phyloP scores from a whole-genome alignment of 1,284 basidiomycete genomes.

The Cryptococcus sp. region DNA sequence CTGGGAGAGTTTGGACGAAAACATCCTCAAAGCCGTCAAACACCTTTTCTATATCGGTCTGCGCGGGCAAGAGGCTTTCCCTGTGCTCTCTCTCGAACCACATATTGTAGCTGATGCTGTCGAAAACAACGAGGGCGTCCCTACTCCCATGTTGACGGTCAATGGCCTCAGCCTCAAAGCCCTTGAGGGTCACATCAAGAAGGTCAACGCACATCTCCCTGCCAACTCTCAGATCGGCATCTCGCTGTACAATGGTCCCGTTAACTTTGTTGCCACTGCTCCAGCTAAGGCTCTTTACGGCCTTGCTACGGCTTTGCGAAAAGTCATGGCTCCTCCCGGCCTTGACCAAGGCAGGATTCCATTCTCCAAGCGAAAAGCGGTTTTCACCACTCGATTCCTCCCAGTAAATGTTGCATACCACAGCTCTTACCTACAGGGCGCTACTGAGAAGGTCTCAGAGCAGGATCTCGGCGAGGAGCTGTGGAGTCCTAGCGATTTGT shows the following conservation, averaged over 20 bases:
- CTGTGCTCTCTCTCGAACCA: slow-evolving; percentile 87
- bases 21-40: slow-evolving; percentile 78
- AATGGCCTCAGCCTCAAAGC: slow-evolving; percentile 77
- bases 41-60: slow-evolving; percentile 94
- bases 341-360: slow-evolving; percentile 91
- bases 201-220: slow-evolving; percentile 85
- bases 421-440: slow-evolving; percentile 77
- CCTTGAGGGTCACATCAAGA: slow-evolving; percentile 77
- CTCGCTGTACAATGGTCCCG: slow-evolving; percentile 89
- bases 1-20: slow-evolving; percentile 70
- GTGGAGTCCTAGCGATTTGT: slow-evolving; percentile 74
- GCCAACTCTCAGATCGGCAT: slow-evolving; percentile 76
- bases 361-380: slow-evolving; percentile 91
- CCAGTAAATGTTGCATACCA: slow-evolving; percentile 95
- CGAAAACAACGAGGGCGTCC: slow-evolving; percentile 89
- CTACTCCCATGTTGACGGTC: slow-evolving; percentile 90
- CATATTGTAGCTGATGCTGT: slow-evolving; percentile 81
- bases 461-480: slow-evolving; percentile 78
- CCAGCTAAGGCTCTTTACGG: slow-evolving; percentile 90
- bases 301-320: slow-evolving; percentile 84
- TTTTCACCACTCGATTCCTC: slow-evolving; percentile 90
- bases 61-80: slow-evolving; percentile 92
- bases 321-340: slow-evolving; percentile 81
- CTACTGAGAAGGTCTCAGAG: slow-evolving; percentile 70
- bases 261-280: slow-evolving; percentile 90